phyloP scores from a whole-genome alignment of 83 land plant species.

The Picea abies region DNA sequence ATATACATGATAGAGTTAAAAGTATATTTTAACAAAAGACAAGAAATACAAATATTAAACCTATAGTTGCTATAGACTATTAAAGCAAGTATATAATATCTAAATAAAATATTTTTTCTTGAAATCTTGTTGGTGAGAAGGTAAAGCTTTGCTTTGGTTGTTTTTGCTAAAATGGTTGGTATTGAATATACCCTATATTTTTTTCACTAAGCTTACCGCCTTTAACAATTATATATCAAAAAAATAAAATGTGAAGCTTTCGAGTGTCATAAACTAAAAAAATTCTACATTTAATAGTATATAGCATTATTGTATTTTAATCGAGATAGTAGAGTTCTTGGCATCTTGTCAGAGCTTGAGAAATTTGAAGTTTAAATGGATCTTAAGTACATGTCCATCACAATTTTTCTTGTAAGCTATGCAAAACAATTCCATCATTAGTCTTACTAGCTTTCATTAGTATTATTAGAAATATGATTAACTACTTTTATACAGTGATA shows the following conservation, averaged over 20 bases:
- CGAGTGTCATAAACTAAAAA: too few species aligned
- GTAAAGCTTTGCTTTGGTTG: neutral
- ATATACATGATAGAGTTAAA: too few species aligned
- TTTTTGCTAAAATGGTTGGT: constrained; percentile 8
- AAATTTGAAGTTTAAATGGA: constrained; percentile 44
- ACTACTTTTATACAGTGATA: too few species aligned
- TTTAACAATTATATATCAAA: neutral
- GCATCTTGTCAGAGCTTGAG: too few species aligned
- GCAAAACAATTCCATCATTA: neutral
- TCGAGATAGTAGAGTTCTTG: neutral
- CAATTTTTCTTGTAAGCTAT: constrained; percentile 27
- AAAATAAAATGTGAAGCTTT: neutral
- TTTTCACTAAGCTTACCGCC: neutral
- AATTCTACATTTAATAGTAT: too few species aligned
- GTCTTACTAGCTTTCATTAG: too few species aligned
- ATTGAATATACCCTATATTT: constrained; percentile 8
- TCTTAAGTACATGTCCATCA: constrained; percentile 32
- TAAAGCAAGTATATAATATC: constrained; percentile 7
- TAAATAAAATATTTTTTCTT: constrained; percentile 13
- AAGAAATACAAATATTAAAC: too few species aligned
- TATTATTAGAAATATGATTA: too few species aligned
- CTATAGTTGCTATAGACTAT: too few species aligned
- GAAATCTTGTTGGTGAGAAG: constrained; percentile 2
- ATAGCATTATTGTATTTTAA: too few species aligned
- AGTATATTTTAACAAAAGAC: too few species aligned